Conservation (phyloP, 148 eudicot genomes). For the Rhododendron molle region DNA sequence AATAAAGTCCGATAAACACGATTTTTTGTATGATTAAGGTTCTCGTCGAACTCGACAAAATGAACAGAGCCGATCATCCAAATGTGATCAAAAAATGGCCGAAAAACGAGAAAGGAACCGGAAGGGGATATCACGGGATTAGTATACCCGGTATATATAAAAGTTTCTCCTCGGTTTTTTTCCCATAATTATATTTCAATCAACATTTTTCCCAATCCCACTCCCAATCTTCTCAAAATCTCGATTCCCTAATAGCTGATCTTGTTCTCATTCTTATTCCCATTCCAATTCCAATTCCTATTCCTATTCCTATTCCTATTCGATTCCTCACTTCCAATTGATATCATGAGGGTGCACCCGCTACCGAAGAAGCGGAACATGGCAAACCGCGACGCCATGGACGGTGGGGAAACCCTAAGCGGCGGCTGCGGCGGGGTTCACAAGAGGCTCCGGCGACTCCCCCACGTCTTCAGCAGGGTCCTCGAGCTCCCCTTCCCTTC, state of each 20-base stretch:
- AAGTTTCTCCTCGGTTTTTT: too few relatives aligned
- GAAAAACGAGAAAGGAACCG: too few relatives aligned
- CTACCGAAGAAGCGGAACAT: conserved; percentile 16
- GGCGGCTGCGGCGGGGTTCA: background rate
- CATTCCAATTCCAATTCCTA: background rate
- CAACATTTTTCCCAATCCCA: background rate
- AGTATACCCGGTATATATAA: too few relatives aligned
- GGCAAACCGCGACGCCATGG: background rate
- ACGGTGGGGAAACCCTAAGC: background rate
- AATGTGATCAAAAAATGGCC: too few relatives aligned
- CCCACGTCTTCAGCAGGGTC: conserved; percentile 65
- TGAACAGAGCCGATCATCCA: too few relatives aligned
- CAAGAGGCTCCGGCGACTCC: conserved; percentile 52
- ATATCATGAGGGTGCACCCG: conserved; percentile 11
- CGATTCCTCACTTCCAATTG: background rate
- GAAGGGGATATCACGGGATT: too few relatives aligned
- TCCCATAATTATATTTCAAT: too few relatives aligned
- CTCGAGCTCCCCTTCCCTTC: conserved; percentile 59
- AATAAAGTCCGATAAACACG: too few relatives aligned
- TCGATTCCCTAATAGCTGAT: background rate
- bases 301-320: background rate
- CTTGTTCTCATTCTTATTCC: background rate
- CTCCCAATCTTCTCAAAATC: background rate
- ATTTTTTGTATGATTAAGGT: too few relatives aligned
- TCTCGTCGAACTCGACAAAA: too few relatives aligned